phyloP scores from a whole-genome alignment of 2,329 filamentous ascomycete species.

The Blastomyces parvus region DNA sequence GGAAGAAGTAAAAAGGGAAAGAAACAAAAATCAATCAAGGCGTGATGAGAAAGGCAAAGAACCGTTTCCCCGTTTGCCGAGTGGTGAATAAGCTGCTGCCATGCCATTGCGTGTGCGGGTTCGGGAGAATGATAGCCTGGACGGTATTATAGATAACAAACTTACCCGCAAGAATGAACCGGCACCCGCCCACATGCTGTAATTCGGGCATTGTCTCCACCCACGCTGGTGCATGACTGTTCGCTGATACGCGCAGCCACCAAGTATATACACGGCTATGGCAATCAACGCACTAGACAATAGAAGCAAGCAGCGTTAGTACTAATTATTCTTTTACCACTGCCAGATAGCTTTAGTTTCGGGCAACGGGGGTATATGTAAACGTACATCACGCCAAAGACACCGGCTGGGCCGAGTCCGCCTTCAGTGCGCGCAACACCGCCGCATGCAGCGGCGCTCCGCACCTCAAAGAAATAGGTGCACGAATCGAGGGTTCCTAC shows the following conservation, averaged over 20 bases:
- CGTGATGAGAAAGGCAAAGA: conserved; percentile 28
- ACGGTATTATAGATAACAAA: conserved; percentile 36
- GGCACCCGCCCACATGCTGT: conserved; percentile 81
- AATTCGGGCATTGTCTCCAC: conserved; percentile 93
- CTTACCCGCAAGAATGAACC: conserved; percentile 73
- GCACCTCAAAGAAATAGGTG: conserved; percentile 90
- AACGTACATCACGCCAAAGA: conserved; percentile 80
- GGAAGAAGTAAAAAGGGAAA: background rate
- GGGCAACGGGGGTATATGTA: conserved; percentile 27
- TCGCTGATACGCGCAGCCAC: conserved; percentile 90
- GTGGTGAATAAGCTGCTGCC: conserved; percentile 19
- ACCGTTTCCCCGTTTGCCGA: conserved; percentile 14
- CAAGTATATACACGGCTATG: conserved; percentile 77
- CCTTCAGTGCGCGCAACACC: conserved; percentile 51
- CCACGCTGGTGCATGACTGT: conserved; percentile 89
- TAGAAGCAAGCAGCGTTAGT: conserved; percentile 16
- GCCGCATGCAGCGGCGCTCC: conserved; percentile 75
- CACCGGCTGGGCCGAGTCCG: conserved; percentile 58
- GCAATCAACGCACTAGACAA: conserved; percentile 50
- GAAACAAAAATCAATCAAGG: conserved; percentile 24
- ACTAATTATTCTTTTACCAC: background rate
- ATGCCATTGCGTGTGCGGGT: conserved; percentile 21
- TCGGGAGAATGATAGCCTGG: conserved; percentile 22
- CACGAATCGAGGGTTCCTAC: conserved; percentile 85
- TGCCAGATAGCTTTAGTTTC: conserved; percentile 2